Evolutionary conservation across 2,329 filamentous ascomycete genomes (phyloP).

Genomic region (Colletotrichum agaves): DNA sequence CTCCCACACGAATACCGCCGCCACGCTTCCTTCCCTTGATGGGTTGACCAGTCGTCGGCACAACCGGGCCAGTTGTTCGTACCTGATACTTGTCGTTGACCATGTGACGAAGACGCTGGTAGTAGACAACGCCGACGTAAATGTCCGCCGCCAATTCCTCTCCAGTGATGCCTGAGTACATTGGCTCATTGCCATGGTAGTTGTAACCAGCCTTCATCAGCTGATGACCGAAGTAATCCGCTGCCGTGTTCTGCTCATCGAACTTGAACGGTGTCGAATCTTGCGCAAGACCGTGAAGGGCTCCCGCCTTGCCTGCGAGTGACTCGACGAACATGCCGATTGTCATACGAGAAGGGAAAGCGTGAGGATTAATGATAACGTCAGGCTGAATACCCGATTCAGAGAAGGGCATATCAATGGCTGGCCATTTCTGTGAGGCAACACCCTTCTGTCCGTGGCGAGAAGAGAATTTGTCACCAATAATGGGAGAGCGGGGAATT

Average conservation of each 20-base stretch:
- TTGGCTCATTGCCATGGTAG: slow-evolving; percentile 97
- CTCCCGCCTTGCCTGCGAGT: slow-evolving; percentile 92
- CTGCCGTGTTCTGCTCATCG: slow-evolving; percentile 89
- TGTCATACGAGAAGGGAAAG: slow-evolving; percentile 99
- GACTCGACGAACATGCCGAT: slow-evolving; percentile 99
- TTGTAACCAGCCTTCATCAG: slow-evolving; percentile 96
- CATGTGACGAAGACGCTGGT: slow-evolving; percentile 98
- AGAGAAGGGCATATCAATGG: slow-evolving; percentile 93
- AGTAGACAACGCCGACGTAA: slow-evolving; percentile 97
- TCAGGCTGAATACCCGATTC: slow-evolving; percentile 97
- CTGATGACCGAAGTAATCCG: slow-evolving; percentile 95
- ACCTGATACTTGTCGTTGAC: slow-evolving; percentile 99
- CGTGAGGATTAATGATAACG: slow-evolving; percentile 98
- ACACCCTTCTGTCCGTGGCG: slow-evolving; percentile 99
- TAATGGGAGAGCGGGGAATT: slow-evolving; percentile 87
- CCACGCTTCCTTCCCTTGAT: slow-evolving; percentile 97
- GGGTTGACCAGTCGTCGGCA: slow-evolving; percentile 90
- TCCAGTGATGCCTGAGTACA: slow-evolving; percentile 97
- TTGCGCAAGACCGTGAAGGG: slow-evolving; percentile 94
- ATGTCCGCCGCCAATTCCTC: slow-evolving; percentile 95
- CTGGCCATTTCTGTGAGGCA: slow-evolving; percentile 93
- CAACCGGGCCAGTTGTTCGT: slow-evolving; percentile 92
- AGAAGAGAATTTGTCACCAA: slow-evolving; percentile 99
- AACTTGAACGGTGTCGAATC: slow-evolving; percentile 97
- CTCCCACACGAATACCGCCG: slow-evolving; percentile 97